Conservation (phyloP, 176 grass and related monocot genomes). For the Sorghum bicolor region DNA sequence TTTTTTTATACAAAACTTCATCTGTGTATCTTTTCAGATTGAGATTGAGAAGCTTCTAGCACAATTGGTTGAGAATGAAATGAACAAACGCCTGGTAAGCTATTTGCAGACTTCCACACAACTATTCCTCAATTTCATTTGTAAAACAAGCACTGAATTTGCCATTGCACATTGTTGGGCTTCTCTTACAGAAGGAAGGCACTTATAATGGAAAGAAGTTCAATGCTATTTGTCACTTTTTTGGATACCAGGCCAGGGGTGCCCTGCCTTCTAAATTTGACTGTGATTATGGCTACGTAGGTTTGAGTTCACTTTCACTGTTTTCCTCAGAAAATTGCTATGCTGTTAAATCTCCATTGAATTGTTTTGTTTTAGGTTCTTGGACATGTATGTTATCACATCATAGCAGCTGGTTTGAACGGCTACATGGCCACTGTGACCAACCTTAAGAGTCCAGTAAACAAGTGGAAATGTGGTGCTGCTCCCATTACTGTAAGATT, state of each 20-base stretch:
- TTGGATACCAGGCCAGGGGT: slow-evolving; percentile 98
- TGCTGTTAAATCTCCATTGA: slow-evolving; percentile 18
- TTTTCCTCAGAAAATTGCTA: slow-evolving; percentile 22
- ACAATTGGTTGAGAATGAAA: slow-evolving; percentile 90
- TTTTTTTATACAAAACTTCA: not conserved
- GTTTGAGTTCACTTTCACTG: not conserved
- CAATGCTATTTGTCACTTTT: slow-evolving; percentile 97
- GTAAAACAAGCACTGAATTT: not conserved
- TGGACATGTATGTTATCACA: slow-evolving; percentile 95
- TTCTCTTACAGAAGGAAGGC: slow-evolving; percentile 74
- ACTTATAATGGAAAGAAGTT: slow-evolving; percentile 98
- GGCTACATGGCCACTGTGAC: slow-evolving; percentile 98
- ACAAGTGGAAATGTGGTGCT: slow-evolving; percentile 93
- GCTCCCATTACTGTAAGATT: slow-evolving; percentile 93
- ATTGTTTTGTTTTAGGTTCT: slow-evolving; percentile 69
- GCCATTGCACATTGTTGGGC: not conserved
- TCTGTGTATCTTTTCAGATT: slow-evolving; percentile 62
- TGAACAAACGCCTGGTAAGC: slow-evolving; percentile 80
- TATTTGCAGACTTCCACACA: slow-evolving; percentile 45
- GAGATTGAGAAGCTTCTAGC: slow-evolving; percentile 99
- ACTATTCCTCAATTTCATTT: not conserved
- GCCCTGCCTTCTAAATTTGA: slow-evolving; percentile 95
- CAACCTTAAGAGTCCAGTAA: slow-evolving; percentile 88
- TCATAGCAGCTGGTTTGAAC: slow-evolving; percentile 85
- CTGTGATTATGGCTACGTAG: slow-evolving; percentile 93